Evolutionary conservation across 148 eudicot genomes (phyloP).

Genomic region (Rhododendron mucronatum): DNA sequence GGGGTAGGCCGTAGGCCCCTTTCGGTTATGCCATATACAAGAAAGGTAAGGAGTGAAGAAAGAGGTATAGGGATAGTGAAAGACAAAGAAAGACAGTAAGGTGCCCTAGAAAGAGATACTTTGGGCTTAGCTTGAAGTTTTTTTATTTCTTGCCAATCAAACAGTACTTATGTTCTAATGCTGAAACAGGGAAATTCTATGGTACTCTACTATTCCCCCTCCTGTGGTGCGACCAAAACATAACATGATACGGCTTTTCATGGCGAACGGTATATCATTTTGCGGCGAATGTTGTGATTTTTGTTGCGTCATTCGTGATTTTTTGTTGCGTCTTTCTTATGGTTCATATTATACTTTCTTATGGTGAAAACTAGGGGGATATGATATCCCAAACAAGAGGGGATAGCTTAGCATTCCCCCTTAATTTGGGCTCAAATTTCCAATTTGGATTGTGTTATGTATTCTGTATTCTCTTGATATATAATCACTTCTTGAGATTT

Average conservation of each 20-base stretch:
- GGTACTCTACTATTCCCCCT: too few species aligned
- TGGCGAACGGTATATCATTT: neutral
- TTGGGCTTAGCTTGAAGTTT: neutral
- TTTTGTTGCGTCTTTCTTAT: neutral
- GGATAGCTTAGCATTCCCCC: too few species aligned
- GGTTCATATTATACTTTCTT: too few species aligned
- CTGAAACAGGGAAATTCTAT: neutral
- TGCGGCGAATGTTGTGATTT: neutral
- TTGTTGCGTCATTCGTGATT: neutral
- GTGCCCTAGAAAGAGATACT: neutral
- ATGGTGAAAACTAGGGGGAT: too few species aligned
- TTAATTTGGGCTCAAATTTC: neutral
- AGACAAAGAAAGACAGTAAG: too few species aligned
- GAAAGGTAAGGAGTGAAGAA: neutral
- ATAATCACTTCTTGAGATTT: neutral
- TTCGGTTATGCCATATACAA: neutral
- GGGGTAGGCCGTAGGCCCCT: neutral
- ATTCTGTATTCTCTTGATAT: neutral
- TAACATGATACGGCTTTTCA: too few species aligned
- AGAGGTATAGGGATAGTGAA: neutral
- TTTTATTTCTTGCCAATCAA: neutral
- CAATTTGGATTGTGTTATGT: neutral
- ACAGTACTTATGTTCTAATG: neutral
- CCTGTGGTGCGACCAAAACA: too few species aligned
- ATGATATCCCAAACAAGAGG: too few species aligned